Percentiles rank a stretch among this genome's conserved stretches.
phyloP scores from a whole-genome alignment of 75 land plant species.

The Cryptomeria japonica region DNA sequence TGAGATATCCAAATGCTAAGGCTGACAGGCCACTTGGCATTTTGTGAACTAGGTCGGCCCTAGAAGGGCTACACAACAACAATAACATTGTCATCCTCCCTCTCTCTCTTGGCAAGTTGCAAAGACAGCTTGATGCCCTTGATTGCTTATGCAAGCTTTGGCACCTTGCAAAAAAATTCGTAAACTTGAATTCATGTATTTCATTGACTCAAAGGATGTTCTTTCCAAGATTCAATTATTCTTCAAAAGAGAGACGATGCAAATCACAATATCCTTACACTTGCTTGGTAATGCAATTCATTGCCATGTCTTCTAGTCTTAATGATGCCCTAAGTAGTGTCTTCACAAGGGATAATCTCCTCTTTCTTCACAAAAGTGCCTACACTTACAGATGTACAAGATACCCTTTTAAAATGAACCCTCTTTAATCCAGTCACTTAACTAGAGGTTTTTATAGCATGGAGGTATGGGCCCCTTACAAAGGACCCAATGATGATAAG shows the following conservation, averaged over 20 bases:
- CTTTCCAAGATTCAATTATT: background rate
- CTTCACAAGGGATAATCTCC: background rate
- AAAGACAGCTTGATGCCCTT: background rate
- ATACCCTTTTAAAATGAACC: background rate
- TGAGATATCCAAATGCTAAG: no score
- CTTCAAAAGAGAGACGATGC: background rate
- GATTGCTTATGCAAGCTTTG: background rate
- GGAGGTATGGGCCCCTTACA: background rate
- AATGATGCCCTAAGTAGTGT: background rate
- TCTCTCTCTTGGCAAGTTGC: background rate
- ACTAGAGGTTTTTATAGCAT: background rate
- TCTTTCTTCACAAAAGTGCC: background rate
- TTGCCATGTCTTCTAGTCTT: background rate
- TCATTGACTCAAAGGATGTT: background rate
- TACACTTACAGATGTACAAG: background rate
- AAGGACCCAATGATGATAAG: background rate
- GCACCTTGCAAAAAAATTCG: background rate
- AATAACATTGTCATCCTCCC: background rate
- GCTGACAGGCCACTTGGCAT: no score
- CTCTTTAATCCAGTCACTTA: background rate
- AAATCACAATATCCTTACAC: background rate
- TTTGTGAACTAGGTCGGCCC: no score
- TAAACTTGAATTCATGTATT: background rate
- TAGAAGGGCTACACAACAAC: no score
- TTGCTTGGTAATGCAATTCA: background rate